These are phyloP conservation scores for Parastagonospora nodorum DNA, from an alignment of 2,329 filamentous ascomycete species.

Conservation along the genomic window DNA sequence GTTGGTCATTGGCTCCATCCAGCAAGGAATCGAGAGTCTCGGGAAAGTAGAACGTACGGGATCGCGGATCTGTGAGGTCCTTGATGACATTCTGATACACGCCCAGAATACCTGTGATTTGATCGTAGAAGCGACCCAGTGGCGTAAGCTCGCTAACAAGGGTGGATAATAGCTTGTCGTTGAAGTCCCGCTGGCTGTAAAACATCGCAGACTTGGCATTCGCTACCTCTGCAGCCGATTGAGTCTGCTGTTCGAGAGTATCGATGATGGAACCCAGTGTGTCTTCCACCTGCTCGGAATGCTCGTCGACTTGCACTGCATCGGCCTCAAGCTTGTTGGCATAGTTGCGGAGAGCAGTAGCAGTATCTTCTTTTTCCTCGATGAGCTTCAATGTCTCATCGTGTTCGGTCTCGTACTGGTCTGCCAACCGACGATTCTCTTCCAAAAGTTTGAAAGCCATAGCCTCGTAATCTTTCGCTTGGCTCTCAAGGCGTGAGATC, in stretches of 20 bases:
- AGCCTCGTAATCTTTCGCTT: slow-evolving; percentile 9
- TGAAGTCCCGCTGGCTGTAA: background rate
- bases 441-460: slow-evolving; percentile 12
- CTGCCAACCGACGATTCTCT: slow-evolving; percentile 12
- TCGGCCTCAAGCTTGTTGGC: background rate
- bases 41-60: no score
- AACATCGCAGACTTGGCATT: slow-evolving; percentile 1
- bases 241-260: slow-evolving; percentile 5
- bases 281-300: slow-evolving; percentile 8
- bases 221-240: background rate
- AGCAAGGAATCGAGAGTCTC: no score
- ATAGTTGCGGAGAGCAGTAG: background rate
- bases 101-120: slow-evolving; percentile 5
- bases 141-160: slow-evolving; percentile 16
- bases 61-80: slow-evolving; percentile 3
- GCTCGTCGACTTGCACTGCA: background rate
- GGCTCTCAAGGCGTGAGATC: slow-evolving; percentile 12
- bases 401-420: slow-evolving; percentile 6
- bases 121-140: slow-evolving; percentile 9
- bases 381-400: slow-evolving; percentile 5
- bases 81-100: slow-evolving; percentile 15
- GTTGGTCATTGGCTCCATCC: slow-evolving; percentile 4
- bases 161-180: slow-evolving; percentile 10
- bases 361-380: slow-evolving; percentile 7
- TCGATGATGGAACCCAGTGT: slow-evolving; percentile 12